Evolutionary conservation across 2,329 filamentous ascomycete species (phyloP).

Genomic region (Cadophora gregata): DNA sequence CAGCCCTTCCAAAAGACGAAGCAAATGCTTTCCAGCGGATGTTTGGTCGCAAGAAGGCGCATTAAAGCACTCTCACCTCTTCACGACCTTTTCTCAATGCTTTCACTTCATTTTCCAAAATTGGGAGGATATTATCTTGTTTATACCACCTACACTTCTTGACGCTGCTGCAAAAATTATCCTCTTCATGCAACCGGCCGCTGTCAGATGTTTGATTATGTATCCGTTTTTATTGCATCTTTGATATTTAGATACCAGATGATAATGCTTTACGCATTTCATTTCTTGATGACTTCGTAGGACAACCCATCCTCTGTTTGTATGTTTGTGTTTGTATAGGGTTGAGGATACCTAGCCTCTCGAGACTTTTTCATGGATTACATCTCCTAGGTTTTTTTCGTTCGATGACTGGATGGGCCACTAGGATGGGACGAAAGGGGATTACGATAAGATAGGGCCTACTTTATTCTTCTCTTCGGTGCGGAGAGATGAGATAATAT

Average conservation of each 20-base stretch:
- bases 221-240: background rate
- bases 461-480: background rate
- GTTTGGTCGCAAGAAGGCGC: constrained; percentile 40
- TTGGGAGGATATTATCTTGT: constrained; percentile 3
- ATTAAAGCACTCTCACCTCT: constrained; percentile 6
- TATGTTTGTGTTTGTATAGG: constrained; percentile 10
- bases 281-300: constrained; percentile 13
- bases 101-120: background rate
- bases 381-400: background rate
- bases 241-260: constrained; percentile 25
- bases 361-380: background rate
- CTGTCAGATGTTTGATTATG: background rate
- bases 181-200: background rate
- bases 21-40: constrained; percentile 37
- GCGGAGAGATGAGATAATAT: background rate
- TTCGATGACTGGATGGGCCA: background rate
- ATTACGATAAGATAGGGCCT: background rate
- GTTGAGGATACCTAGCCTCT: constrained; percentile 5
- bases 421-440: background rate
- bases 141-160: constrained; percentile 13
- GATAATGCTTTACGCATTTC: constrained; percentile 15
- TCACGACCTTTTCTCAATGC: background rate
- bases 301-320: background rate
- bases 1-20: constrained; percentile 37
- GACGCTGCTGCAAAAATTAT: background rate